Conservation (phyloP, 768 basidiomycete species). For the Lactifluus rugatus region DNA sequence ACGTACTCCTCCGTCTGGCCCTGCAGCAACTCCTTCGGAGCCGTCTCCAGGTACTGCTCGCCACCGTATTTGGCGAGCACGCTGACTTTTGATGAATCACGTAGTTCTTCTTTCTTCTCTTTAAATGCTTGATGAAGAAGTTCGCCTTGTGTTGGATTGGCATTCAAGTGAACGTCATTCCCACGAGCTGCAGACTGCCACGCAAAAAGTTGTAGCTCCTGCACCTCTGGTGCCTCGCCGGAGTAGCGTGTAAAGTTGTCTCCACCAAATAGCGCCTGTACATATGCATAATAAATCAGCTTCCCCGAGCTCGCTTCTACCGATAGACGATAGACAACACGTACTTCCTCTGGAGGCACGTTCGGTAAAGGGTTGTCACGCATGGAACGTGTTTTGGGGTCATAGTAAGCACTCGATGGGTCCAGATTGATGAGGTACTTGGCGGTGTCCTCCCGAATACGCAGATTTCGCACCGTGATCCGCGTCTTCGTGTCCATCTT, state of each 20-base stretch:
- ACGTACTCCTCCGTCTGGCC: constrained; percentile 98
- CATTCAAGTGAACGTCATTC: constrained; percentile 90
- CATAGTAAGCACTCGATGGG: constrained; percentile 93
- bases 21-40: constrained; percentile 85
- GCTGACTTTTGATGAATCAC: constrained; percentile 80
- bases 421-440: constrained; percentile 98
- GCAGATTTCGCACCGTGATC: constrained; percentile 94
- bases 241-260: constrained; percentile 92
- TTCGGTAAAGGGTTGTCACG: constrained; percentile 84
- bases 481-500: constrained; percentile 97
- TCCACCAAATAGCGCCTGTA: constrained; percentile 80
- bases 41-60: constrained; percentile 78
- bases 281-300: not conserved
- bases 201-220: constrained; percentile 89
- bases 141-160: constrained; percentile 94
- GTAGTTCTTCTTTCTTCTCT: constrained; percentile 86
- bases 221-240: constrained; percentile 89
- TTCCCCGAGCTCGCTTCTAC: not conserved
- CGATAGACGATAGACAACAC: constrained; percentile 24
- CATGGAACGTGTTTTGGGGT: constrained; percentile 99
- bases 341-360: constrained; percentile 78
- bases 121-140: constrained; percentile 84
- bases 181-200: constrained; percentile 93
- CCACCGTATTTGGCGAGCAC: constrained; percentile 93
- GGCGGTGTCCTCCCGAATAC: constrained; percentile 98